Evolutionary conservation across 768 basidiomycete species (phyloP).

Genomic region (Termitomyces sp.): DNA sequence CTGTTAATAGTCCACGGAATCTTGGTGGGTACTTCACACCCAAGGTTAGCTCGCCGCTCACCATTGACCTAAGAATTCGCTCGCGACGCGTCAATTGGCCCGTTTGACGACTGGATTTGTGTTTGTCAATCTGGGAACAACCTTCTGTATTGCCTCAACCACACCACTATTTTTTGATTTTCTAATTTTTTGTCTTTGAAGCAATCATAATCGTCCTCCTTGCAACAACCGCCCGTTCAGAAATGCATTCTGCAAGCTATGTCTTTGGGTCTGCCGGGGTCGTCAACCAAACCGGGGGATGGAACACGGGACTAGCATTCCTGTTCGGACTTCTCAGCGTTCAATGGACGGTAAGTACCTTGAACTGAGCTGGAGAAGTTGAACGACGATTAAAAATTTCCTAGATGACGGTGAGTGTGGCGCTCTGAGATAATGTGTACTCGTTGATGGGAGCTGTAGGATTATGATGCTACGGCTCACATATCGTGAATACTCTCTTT

Average conservation of each 20-base stretch:
- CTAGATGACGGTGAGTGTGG: constrained; percentile 51
- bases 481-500: constrained; percentile 55
- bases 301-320: constrained; percentile 77
- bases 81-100: constrained; percentile 73
- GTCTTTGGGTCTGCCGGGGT: constrained; percentile 76
- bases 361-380: neutral
- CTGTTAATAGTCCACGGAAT: constrained; percentile 76
- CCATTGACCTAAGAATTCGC: constrained; percentile 45
- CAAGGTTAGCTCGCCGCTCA: neutral
- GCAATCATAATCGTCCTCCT: constrained; percentile 85
- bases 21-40: constrained; percentile 35
- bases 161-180: neutral
- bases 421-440: neutral
- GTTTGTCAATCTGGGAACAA: constrained; percentile 82
- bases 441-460: constrained; percentile 29
- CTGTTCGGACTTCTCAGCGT: constrained; percentile 82
- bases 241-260: constrained; percentile 79
- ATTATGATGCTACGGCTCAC: constrained; percentile 79
- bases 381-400: constrained; percentile 3
- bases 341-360: constrained; percentile 70
- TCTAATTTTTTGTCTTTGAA: constrained; percentile 20
- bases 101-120: constrained; percentile 73
- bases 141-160: constrained; percentile 42
- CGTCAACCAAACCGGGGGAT: constrained; percentile 76
- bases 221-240: constrained; percentile 61